phyloP scores from a whole-genome alignment of 306 rosid species.

The Purshia tridentata region DNA sequence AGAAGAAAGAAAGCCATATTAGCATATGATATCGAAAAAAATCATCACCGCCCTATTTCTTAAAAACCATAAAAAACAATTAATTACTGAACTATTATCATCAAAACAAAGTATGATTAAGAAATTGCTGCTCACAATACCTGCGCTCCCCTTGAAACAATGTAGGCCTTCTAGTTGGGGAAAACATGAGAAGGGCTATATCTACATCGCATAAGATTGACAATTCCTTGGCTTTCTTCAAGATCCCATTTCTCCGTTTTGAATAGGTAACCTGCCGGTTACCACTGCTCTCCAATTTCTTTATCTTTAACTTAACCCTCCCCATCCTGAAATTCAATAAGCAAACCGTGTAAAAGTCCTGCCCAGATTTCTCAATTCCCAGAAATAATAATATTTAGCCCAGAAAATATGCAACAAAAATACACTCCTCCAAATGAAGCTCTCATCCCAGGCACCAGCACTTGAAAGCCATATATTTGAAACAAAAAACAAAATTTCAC shows the following conservation, averaged over 20 bases:
- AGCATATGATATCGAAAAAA: neutral
- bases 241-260: conserved; percentile 63
- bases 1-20: neutral
- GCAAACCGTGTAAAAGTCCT: conserved; percentile 5
- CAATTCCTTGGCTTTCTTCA: conserved; percentile 75
- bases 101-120: neutral
- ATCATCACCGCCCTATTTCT: neutral
- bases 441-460: conserved; percentile 13
- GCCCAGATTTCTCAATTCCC: conserved; percentile 7
- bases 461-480: conserved; percentile 2
- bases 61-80: too few relatives aligned
- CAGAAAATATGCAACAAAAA: conserved; percentile 8
- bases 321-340: conserved; percentile 65
- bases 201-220: conserved; percentile 71
- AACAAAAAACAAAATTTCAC: neutral
- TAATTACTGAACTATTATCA: neutral
- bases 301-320: conserved; percentile 74
- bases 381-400: neutral
- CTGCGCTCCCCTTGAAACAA: conserved; percentile 66
- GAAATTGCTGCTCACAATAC: conserved; percentile 29
- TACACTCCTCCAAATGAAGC: conserved; percentile 19
- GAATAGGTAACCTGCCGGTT: conserved; percentile 73
- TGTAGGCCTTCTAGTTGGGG: conserved; percentile 68
- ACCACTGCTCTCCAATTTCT: conserved; percentile 72
- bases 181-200: conserved; percentile 74